Percentiles rank a stretch among this genome's conserved stretches.
Conservation (phyloP, 345 rosid genomes). For the Turritis glabra region DNA sequence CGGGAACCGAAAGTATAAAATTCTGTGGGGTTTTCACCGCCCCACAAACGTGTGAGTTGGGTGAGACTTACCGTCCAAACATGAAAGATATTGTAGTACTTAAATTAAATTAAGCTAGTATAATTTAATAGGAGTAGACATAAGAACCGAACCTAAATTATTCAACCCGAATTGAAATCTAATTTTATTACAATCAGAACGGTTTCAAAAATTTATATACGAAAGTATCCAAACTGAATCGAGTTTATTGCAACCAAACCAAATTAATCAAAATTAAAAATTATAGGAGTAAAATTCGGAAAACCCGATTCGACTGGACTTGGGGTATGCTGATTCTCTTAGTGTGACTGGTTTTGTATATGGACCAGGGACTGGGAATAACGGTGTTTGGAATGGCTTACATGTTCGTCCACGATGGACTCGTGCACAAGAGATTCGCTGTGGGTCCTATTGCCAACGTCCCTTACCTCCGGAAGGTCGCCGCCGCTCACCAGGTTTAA, state of each 20-base stretch:
- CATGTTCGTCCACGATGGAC: constrained; percentile 92
- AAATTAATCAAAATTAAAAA: too few species aligned
- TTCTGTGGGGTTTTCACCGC: neutral
- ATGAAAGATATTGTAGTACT: neutral
- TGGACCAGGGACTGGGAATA: constrained; percentile 69
- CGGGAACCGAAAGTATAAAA: neutral
- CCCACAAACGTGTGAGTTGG: neutral
- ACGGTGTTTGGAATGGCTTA: constrained; percentile 89
- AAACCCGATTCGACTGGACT: neutral
- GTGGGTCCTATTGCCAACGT: constrained; percentile 89
- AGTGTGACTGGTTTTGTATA: neutral
- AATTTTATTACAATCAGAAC: too few species aligned
- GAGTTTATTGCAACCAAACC: too few species aligned
- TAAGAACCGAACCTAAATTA: too few species aligned
- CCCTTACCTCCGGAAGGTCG: constrained; percentile 68
- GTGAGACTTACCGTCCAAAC: neutral
- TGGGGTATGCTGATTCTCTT: neutral
- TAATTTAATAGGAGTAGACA: too few species aligned
- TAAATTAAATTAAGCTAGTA: neutral
- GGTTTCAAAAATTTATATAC: too few species aligned
- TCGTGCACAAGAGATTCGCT: constrained; percentile 77
- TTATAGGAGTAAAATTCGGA: too few species aligned
- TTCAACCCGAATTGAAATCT: too few species aligned
- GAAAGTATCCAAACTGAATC: too few species aligned
- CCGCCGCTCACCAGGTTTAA: constrained; percentile 75